phyloP scores from a whole-genome alignment of 106 monocot species.

The Acorus calamus region DNA sequence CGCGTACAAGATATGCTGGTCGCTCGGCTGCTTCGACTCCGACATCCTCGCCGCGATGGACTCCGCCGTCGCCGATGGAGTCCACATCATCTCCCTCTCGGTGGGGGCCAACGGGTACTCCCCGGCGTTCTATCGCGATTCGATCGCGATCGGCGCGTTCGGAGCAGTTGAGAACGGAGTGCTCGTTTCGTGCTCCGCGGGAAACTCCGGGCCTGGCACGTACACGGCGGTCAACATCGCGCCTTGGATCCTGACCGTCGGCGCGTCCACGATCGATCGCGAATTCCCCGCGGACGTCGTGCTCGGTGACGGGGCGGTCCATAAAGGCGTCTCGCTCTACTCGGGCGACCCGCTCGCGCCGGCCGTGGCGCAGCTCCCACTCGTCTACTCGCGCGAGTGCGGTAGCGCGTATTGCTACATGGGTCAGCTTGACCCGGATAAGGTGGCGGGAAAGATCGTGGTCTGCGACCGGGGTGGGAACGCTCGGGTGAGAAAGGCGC shows the following conservation, averaged over 20 bases:
- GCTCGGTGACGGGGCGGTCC: constrained; percentile 42
- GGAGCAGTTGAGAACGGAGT: constrained; percentile 55
- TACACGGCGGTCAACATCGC: constrained; percentile 62
- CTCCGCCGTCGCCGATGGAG: constrained; percentile 62
- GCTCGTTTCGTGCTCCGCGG: constrained; percentile 68
- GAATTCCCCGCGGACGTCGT: constrained; percentile 77
- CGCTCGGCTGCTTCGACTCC: constrained; percentile 58
- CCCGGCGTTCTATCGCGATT: constrained; percentile 41
- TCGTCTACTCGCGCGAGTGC: constrained; percentile 46
- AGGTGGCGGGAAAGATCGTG: constrained; percentile 71
- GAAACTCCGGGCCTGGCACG: constrained; percentile 60
- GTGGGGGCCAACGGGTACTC: constrained; percentile 50
- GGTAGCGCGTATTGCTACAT: constrained; percentile 47
- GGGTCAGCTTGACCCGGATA: constrained; percentile 33
- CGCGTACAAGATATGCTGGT: constrained; percentile 87
- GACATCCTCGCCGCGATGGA: constrained; percentile 90
- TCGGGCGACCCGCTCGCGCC: constrained; percentile 25
- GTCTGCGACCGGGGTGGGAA: constrained; percentile 68
- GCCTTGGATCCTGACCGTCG: constrained; percentile 93
- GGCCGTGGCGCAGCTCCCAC: constrained; percentile 12
- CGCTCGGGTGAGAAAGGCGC: constrained; percentile 72
- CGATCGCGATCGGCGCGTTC: constrained; percentile 67
- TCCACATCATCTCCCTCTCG: constrained; percentile 78
- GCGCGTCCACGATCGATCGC: constrained; percentile 73
- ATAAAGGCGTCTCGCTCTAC: constrained; percentile 67